Evolutionary conservation across 139 green algal genomes (phyloP).

Genomic region (Desmodesmus armatus): DNA sequence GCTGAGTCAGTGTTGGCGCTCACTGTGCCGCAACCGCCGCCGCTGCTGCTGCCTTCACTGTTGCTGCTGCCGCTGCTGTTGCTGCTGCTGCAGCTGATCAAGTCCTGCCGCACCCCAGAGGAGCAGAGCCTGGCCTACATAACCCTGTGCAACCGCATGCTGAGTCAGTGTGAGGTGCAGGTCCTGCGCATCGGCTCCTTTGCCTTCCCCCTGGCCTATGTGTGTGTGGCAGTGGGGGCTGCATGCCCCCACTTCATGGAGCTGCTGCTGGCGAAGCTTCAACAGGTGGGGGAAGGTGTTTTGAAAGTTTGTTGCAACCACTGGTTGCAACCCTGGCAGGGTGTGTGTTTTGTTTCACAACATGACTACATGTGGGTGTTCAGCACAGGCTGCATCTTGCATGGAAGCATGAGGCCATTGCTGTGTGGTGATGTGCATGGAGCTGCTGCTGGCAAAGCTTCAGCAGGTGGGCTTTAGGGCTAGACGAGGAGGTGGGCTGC

Average conservation of each 20-base stretch:
- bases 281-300: conserved; percentile 6
- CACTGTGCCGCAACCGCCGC: no score
- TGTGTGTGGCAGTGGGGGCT: conserved; percentile 11
- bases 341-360: no score
- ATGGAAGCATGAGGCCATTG: no score
- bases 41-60: no score
- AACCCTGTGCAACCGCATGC: conserved; percentile 30
- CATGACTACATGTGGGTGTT: no score
- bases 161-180: conserved; percentile 72
- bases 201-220: conserved; percentile 44
- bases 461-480: conserved; percentile 32
- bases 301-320: neutral
- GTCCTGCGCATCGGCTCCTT: conserved; percentile 57
- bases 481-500: no score
- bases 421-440: no score
- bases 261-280: conserved; percentile 41
- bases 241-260: conserved; percentile 25
- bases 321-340: no score
- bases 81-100: conserved; percentile 6
- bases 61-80: neutral
- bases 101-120: neutral
- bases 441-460: conserved; percentile 43
- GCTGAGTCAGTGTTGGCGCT: conserved; percentile 64
- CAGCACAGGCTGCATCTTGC: no score
- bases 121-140: conserved; percentile 6